These are phyloP conservation scores for Teratosphaeria nubilosa DNA, from an alignment of 2,329 filamentous ascomycete species.

Conservation along the genomic window DNA sequence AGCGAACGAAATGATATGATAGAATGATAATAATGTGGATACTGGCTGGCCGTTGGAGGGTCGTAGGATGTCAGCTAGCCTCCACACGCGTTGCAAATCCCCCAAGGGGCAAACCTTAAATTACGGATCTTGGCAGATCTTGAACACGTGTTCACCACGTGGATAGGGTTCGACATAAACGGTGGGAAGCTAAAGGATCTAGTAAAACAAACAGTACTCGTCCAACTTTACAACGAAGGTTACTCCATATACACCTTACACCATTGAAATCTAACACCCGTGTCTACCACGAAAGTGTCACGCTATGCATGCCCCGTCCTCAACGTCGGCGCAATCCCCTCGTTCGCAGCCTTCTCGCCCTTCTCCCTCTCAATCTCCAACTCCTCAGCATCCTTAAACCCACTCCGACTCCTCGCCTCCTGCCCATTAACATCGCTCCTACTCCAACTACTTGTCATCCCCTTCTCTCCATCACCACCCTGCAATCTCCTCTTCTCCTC, in stretches of 20 bases:
- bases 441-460: slow-evolving; percentile 11
- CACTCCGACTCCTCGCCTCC: slow-evolving; percentile 13
- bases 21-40: background rate
- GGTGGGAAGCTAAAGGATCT: no score
- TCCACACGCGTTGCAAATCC: background rate
- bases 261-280: background rate
- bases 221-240: background rate
- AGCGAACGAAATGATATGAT: background rate
- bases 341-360: slow-evolving; percentile 8
- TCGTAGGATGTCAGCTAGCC: background rate
- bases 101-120: background rate
- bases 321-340: slow-evolving; percentile 13
- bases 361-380: slow-evolving; percentile 7
- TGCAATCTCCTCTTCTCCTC: slow-evolving; percentile 12
- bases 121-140: background rate
- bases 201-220: no score
- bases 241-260: background rate
- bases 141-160: background rate
- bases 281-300: background rate
- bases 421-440: slow-evolving; percentile 8
- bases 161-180: background rate
- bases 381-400: slow-evolving; percentile 15
- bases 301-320: slow-evolving; percentile 14
- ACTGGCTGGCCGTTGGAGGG: background rate
- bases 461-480: slow-evolving; percentile 16